Percentiles rank a stretch among this genome's conserved stretches.
Evolutionary conservation across 2,329 filamentous ascomycete species (phyloP).

Genomic region (Xylariaceae sp.): DNA sequence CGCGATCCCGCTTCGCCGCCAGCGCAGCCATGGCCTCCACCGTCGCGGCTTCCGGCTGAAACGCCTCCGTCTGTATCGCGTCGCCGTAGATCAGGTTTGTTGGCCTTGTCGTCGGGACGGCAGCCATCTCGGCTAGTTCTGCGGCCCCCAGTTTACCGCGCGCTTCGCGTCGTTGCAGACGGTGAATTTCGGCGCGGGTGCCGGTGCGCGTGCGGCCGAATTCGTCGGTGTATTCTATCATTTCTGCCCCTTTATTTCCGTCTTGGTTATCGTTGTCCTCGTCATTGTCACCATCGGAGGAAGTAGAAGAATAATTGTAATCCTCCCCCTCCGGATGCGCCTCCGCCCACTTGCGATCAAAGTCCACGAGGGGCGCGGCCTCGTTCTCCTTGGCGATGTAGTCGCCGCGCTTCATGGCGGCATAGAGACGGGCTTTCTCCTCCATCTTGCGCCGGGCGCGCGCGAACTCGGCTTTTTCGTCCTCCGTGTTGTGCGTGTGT

Average conservation of each 20-base stretch:
- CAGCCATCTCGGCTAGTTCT: conserved; percentile 47
- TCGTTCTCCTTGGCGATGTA: conserved; percentile 63
- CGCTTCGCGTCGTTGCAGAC: conserved; percentile 60
- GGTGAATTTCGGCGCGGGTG: conserved; percentile 62
- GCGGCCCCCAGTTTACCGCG: conserved; percentile 38
- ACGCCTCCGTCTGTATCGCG: conserved; percentile 75
- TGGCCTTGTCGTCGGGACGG: conserved; percentile 55
- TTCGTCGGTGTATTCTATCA: conserved; percentile 87
- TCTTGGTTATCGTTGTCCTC: conserved; percentile 40
- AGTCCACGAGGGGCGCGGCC: conserved; percentile 73
- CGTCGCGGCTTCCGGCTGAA: conserved; percentile 63
- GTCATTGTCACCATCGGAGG: conserved; percentile 60
- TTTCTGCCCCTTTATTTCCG: conserved; percentile 40
- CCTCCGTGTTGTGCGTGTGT: conserved; percentile 50
- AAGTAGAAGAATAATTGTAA: conserved; percentile 25
- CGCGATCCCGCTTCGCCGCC: conserved; percentile 71
- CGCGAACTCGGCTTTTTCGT: conserved; percentile 62
- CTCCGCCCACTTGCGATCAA: conserved; percentile 93
- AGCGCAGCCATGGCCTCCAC: conserved; percentile 68
- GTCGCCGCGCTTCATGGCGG: conserved; percentile 85
- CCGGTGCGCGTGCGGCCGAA: conserved; percentile 77
- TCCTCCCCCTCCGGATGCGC: conserved; percentile 47
- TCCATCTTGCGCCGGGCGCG: conserved; percentile 78
- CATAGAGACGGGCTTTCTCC: conserved; percentile 83
- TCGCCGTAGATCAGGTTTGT: conserved; percentile 76